Conservation (phyloP, 2,329 filamentous ascomycete genomes). For the Dactylellina cionopaga region DNA sequence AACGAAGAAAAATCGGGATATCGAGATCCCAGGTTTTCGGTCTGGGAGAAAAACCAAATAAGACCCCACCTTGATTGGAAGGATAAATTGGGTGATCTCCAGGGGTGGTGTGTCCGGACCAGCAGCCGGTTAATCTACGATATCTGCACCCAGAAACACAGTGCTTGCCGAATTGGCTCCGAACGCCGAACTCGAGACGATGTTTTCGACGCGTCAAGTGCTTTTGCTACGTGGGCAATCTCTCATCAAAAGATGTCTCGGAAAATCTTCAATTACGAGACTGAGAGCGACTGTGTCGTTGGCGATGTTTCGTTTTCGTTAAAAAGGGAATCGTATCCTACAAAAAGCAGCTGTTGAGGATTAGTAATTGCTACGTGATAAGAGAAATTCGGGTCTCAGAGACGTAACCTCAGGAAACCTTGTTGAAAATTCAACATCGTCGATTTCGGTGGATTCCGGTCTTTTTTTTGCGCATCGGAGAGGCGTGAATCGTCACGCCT, state of each 20-base stretch:
- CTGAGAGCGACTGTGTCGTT: too few species aligned
- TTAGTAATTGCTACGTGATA: too few species aligned
- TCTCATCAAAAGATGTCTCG: too few species aligned
- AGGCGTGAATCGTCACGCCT: constrained; percentile 3
- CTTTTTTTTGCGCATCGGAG: constrained; percentile 18
- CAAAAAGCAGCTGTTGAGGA: too few species aligned
- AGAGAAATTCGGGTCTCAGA: too few species aligned
- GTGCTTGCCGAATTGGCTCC: constrained; percentile 27
- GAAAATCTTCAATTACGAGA: too few species aligned
- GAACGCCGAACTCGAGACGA: constrained; percentile 47
- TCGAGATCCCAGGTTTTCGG: neutral
- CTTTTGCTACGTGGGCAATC: too few species aligned
- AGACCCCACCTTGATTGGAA: constrained; percentile 48
- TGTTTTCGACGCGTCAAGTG: constrained; percentile 3
- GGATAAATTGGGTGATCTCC: constrained; percentile 49
- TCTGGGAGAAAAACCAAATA: constrained; percentile 13
- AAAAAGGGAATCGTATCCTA: too few species aligned
- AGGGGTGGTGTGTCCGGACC: constrained; percentile 28
- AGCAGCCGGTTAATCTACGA: constrained; percentile 21
- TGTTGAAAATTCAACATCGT: constrained; percentile 35
- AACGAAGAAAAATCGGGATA: constrained; percentile 50
- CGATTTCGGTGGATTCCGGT: constrained; percentile 16
- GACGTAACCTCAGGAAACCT: neutral
- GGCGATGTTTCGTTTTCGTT: neutral
- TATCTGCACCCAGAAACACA: constrained; percentile 32